Evolutionary conservation across 306 rosid genomes (phyloP), one percentile per base, ranked within the genome.

Genomic region (Cucumis cinereus): DNA sequence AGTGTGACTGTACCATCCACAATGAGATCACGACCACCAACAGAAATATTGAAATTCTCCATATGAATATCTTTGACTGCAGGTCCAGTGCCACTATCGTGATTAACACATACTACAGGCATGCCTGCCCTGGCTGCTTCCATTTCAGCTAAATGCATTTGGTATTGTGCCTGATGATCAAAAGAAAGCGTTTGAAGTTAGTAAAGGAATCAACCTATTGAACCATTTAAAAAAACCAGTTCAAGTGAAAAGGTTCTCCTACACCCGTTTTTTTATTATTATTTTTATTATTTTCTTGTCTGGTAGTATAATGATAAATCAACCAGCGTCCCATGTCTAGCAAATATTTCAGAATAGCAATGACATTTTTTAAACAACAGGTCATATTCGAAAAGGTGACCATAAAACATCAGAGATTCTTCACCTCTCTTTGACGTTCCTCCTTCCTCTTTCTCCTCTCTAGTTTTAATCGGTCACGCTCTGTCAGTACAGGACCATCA

Each of bases 21-120:
- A 79, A 94, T 94, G 52, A 94, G 92, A 82, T 94, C 99, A 60
- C 97, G 97, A 35, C 99, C 99, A 77, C 99, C 99, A 78, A 94
- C 92, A 80, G 99, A 92, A 75, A 94, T 84, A 73, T 75, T 92
- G 80, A 94, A 94, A 83, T 85, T 85, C 81, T 94, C 96, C 93
- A 94, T 83, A 79, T 88, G 97, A 59, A 94, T 89, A 83, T 94
- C 99, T 87, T 92, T 94, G 77, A 94, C 89, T n/a, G 71, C 58
- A 8, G 94, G 76, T 49, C 98, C 99, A 17, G 90, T 89, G 5
- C 77, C 64, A 61, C 73, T 80, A 33, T 92, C 96, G 61, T 94
- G 99, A 79, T 78, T 90, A 33, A 94, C 98, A 71, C 90, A 82
- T 38, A 78, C 86, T 77, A 86, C 86, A 52, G 99, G 99, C 99